These are phyloP conservation scores for Sclerotinia minor DNA, from an alignment of 2,329 filamentous ascomycete genomes.

Conservation along the genomic window DNA sequence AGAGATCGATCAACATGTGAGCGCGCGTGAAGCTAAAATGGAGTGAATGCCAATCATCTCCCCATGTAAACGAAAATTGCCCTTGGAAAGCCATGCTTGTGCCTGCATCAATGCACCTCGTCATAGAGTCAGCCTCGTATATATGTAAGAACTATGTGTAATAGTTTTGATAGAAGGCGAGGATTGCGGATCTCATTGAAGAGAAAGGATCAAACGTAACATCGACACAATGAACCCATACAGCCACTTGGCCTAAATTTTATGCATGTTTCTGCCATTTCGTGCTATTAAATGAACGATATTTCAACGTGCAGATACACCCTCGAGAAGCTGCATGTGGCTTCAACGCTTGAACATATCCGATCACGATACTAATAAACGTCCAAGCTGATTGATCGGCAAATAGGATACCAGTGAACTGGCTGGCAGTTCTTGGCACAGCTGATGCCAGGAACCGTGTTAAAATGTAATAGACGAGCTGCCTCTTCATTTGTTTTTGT, in stretches of 20 bases:
- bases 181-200: neutral
- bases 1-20: neutral
- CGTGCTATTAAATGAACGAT: neutral
- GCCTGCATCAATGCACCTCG: constrained; percentile 6
- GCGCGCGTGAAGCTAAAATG: neutral
- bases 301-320: neutral
- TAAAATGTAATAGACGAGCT: constrained; percentile 18
- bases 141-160: constrained; percentile 2
- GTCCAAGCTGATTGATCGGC: constrained; percentile 10
- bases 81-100: neutral
- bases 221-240: constrained; percentile 3
- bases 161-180: neutral
- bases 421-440: neutral
- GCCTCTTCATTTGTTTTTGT: constrained; percentile 13
- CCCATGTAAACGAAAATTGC: neutral
- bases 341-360: constrained; percentile 8
- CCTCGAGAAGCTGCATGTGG: constrained; percentile 10
- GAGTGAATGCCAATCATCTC: neutral
- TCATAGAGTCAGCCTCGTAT: constrained; percentile 19
- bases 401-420: neutral
- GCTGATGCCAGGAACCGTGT: constrained; percentile 21
- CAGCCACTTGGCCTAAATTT: neutral
- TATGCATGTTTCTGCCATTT: neutral
- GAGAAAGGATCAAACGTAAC: neutral
- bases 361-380: neutral